Evolutionary conservation across 176 grass and related monocot species (phyloP), one percentile per base, ranked within the genome.

Genomic region (Tillandsia leiboldiana): DNA sequence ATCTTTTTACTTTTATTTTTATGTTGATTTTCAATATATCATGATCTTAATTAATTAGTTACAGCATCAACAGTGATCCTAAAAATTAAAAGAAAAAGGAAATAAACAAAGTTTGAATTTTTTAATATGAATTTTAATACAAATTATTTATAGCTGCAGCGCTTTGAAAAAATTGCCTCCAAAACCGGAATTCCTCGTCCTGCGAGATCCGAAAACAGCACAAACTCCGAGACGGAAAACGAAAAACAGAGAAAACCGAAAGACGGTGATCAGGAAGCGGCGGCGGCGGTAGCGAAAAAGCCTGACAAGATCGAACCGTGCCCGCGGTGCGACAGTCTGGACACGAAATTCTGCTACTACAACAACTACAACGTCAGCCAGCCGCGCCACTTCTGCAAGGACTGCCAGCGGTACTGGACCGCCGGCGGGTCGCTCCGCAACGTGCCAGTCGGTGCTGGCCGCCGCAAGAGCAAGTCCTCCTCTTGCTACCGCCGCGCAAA

Each of bases 341-440:
- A 67, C 65, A 67, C 65, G 4, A 67, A 67, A n/a, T 67, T 67
- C 15, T 67, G 65, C 33, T 67, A 67, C 65, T 67, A 17, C 65
- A 67, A 67, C 65, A 67, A 67, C 29, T 67, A 67, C 65, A 67
- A 67, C 14, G 14, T 67, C 65, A 49, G 10, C 65, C 65, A 67
- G 27, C 65, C 65, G 10, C 65, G 65, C 12, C 42, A 67, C 33
- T 67, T 67, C 65, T 67, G 65, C 65, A 67, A 48, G 65, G 18
- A 49, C 33, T 67, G 65, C 33, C 65, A 49, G 65, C 33, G 65
- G 11, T 67, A 67, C 65, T 67, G 65, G 65, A 67, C 65, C 18
- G 65, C 65, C 1, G 65, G 65, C 2, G 65, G 65, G 14, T 48
- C 65, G 4, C 33, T 49, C 29, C 33, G 65, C 29, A 67, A 67